Percentiles rank a stretch among this genome's conserved stretches.
Conservation (phyloP, 148 eudicot genomes). For the Rhododendron kiyosumense region DNA sequence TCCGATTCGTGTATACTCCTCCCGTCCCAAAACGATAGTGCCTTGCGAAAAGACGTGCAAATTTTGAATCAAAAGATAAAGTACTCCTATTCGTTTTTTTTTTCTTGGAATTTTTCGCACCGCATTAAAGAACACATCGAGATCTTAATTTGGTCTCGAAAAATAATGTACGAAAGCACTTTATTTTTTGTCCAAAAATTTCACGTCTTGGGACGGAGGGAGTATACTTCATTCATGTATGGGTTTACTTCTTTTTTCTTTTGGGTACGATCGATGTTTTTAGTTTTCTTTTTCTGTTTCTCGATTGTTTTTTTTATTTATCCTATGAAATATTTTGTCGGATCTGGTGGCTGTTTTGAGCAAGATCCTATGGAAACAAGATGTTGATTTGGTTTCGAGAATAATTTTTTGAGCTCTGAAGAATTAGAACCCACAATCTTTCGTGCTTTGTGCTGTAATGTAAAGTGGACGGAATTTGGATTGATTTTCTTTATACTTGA, state of each 20-base stretch:
- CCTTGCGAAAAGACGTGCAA: no score
- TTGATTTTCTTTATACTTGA: not conserved
- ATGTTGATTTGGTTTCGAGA: not conserved
- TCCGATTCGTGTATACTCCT: not conserved
- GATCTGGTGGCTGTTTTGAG: not conserved
- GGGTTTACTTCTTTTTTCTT: not conserved
- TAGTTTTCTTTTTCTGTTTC: not conserved
- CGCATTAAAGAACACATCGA: not conserved
- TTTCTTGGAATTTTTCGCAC: no score
- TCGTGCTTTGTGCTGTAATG: not conserved
- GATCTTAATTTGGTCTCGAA: not conserved
- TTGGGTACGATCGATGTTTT: not conserved
- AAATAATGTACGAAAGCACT: no score
- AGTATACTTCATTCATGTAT: not conserved
- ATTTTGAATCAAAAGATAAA: no score
- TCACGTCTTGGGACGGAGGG: not conserved
- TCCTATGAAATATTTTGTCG: not conserved
- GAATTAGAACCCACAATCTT: not conserved
- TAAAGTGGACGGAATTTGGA: not conserved
- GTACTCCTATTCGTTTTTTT: no score
- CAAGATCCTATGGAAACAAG: not conserved
- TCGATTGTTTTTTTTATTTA: not conserved
- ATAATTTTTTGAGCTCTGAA: not conserved
- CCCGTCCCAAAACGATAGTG: no score
- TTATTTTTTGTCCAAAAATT: no score